Evolutionary conservation across 176 grass and related monocot species (phyloP).

Genomic region (Juncus inflexus): DNA sequence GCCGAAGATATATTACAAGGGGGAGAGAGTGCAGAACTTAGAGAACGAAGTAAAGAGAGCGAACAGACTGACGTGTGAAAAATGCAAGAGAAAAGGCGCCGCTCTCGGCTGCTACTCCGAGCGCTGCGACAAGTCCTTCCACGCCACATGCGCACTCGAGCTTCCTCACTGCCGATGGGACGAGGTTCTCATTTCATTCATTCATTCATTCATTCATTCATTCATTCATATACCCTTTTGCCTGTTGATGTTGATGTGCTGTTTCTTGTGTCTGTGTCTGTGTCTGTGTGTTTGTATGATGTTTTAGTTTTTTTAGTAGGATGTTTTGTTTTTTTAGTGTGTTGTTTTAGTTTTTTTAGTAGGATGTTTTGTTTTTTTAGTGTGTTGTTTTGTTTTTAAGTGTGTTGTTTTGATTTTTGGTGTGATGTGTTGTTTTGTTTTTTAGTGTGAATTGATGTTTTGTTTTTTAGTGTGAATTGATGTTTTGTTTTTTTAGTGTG

Average conservation of each 20-base stretch:
- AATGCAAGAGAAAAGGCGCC: not conserved
- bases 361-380: too few relatives aligned
- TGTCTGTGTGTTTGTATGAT: too few relatives aligned
- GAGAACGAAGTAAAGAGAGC: not conserved
- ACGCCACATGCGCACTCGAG: not conserved
- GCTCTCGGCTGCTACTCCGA: conserved; percentile 14
- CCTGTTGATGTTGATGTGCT: not conserved
- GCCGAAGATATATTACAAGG: conserved; percentile 8
- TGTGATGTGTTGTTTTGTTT: not conserved
- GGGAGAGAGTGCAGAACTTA: not conserved
- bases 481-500: too few relatives aligned
- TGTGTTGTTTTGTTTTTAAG: too few relatives aligned
- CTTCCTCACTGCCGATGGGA: conserved; percentile 11
- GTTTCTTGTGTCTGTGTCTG: too few relatives aligned
- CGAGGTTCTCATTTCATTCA: not conserved
- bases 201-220: too few relatives aligned
- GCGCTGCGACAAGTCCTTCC: conserved; percentile 2
- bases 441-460: too few relatives aligned
- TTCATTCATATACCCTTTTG: not conserved
- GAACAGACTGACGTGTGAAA: not conserved
- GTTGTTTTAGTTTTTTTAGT: too few relatives aligned
- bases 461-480: too few relatives aligned
- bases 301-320: too few relatives aligned
- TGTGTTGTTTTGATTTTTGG: not conserved
- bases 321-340: too few relatives aligned